Evolutionary conservation across 1,139 yeast genomes (phyloP), one percentile per base, ranked within the genome.

Genomic region (Candida tropicalis): DNA sequence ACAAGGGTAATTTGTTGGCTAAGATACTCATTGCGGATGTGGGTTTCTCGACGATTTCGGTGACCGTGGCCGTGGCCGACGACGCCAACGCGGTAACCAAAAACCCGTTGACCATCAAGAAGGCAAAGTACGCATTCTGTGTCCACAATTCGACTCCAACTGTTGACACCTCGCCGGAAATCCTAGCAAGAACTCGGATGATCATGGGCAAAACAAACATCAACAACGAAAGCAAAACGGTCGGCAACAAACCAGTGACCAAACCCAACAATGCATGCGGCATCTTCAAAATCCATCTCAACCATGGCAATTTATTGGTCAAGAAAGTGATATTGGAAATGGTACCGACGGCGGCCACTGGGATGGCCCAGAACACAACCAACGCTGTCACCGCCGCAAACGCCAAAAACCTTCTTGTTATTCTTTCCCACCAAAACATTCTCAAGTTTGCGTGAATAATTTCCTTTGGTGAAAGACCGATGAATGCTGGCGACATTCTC

Each of bases 371-470:
- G 53, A 87, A 81, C 15, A 87, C 69, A 41, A 87, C 74, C 52
- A 84, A 63, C 3, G 81, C 73, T 33, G 72, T 60, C 50, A 89
- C 77, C 11, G 82, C 80, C 15, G 83, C 74, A 41, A 72, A 57
- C 0, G 96, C 86, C 45, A 76, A 77, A 22, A 79, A 59, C 37
- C 70, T 65, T 67, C 93, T 77, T 24, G 79, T 65, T 39, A 85
- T 63, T 54, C 90, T 75, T 66, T 86, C 95, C 86, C 90, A 84
- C 95, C 96, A 87, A 51, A 79, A 77, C 64, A 89, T 63, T 54
- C 95, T 77, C 77, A 90, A 66, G 56, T 83, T 85, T 22, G 73
- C 59, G 93, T 93, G 86, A 50, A 72, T 61, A 29, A 86, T 64
- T 58, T 85, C 88, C 4, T 65, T 75, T 4, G 91, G 88, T 38